Percentiles rank a stretch among this genome's conserved stretches.
Evolutionary conservation across 805 yeast genomes (phyloP).

Genomic region (Phaffomyces opuntiae): DNA sequence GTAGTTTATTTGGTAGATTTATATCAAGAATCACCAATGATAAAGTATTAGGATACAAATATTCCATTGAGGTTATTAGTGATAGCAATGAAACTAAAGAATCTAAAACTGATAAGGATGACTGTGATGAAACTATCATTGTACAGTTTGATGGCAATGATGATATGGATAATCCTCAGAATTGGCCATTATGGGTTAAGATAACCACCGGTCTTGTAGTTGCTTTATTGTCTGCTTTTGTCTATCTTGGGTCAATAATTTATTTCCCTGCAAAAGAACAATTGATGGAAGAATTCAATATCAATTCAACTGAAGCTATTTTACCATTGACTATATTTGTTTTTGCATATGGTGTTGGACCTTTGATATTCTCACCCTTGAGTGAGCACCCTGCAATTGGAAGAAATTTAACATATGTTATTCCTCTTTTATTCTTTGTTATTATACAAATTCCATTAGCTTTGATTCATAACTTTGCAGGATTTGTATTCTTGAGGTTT

Average conservation of each 20-base stretch:
- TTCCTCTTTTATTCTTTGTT: constrained; percentile 39
- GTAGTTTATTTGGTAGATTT: constrained; percentile 1
- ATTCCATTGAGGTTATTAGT: not conserved
- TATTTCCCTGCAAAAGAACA: constrained; percentile 44
- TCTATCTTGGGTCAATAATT: constrained; percentile 51
- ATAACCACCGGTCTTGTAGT: constrained; percentile 31
- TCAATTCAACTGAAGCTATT: constrained; percentile 37
- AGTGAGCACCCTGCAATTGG: constrained; percentile 50
- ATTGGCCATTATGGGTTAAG: constrained; percentile 44
- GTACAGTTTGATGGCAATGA: constrained; percentile 10
- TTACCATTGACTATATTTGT: constrained; percentile 50
- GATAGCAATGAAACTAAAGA: not conserved
- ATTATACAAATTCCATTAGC: constrained; percentile 54
- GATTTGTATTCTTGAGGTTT: constrained; percentile 43
- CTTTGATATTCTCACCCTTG: constrained; percentile 50
- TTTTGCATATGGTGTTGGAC: constrained; percentile 56
- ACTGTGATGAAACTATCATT: not conserved
- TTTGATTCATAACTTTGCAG: constrained; percentile 41
- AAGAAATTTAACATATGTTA: constrained; percentile 41
- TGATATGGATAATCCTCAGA: constrained; percentile 50
- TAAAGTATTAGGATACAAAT: not conserved
- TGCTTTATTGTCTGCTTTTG: constrained; percentile 40
- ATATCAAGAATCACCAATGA: not conserved
- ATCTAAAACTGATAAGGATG: not conserved
- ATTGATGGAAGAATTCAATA: constrained; percentile 38